Base-by-base conservation (phyloP, 2,329 filamentous ascomycete genomes). In the Dothideomycetidae sp. region DNA sequence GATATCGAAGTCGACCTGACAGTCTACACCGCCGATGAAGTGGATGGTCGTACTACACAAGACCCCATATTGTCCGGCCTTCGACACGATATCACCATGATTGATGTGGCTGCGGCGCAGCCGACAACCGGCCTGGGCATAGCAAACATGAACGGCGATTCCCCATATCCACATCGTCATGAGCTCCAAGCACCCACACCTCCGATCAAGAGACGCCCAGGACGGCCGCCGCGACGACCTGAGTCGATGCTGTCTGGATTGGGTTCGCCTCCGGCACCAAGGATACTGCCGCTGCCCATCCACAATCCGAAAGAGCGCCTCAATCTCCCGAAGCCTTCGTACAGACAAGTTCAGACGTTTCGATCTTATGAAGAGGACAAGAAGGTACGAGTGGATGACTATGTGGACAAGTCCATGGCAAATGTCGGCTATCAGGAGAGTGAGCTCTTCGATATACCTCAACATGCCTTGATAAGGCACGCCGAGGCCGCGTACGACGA, bases 351-450 rank as follows among this genome's bases (percentile, higher is more conserved):
- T n/a, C 77, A 84, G 49, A 77, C 81, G n/a, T 81, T 88, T 47
- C 67, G 75, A 40, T 64, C 78, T 16, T 85, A 83, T 45, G 88
- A 94, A 57, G 81, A 85, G 54, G 85, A 90, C 56, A 79, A 77
- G 1, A 75, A 81, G 45, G 83, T 84, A 29, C 81, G 88, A 53
- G 77, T 82, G 42, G 50, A 53, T 42, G 81, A 88, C 51, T 96
- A 93, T 57, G 86, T 96, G 32, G 88, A 94, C 58, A 85, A 90
- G 53, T 81, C 83, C 2, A 93, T 96, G 86, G 86, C 86, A 48
- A 88, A 84, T 50, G 81, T 93, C 32, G 88, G 88, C 36, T 96
- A 93, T 53, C 88, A 94, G 59, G 85, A 94, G 61, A 93, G 81
- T 50, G 88, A 96, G 59, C 69, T 86, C 41, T 96, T 85, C 53